Conservation (phyloP, 768 basidiomycete genomes). For the Leccinum boreale region DNA sequence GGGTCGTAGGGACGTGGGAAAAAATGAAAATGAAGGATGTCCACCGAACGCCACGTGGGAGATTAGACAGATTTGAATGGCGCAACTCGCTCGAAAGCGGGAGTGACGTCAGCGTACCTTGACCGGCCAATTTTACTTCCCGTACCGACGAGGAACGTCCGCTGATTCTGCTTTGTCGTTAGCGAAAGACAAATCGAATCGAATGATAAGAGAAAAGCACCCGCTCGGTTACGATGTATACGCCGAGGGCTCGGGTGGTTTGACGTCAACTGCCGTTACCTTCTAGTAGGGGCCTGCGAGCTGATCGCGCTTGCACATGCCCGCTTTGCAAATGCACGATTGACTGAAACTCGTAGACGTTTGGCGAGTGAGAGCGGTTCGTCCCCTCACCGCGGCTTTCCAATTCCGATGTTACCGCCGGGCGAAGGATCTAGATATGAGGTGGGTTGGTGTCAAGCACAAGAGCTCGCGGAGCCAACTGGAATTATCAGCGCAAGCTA, state of each 20-base stretch:
- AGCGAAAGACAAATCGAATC: neutral
- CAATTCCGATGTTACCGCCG: neutral
- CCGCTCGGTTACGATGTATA: neutral
- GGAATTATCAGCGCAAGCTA: neutral
- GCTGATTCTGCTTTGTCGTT: neutral
- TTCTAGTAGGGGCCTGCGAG: neutral
- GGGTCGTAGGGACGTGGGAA: neutral
- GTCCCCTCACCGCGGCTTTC: neutral
- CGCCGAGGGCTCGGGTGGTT: neutral
- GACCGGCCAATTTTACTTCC: neutral
- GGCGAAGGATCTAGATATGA: constrained; percentile 1
- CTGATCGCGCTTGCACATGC: neutral
- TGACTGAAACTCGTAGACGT: neutral
- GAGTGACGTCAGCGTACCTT: neutral
- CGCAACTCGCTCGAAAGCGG: neutral
- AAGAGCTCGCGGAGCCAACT: constrained; percentile 4
- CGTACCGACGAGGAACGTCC: neutral
- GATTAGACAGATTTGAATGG: neutral
- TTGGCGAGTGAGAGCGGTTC: neutral
- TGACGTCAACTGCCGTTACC: neutral
- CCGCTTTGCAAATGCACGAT: neutral
- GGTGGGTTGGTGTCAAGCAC: constrained; percentile 5
- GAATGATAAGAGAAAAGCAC: neutral
- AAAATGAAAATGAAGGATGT: neutral
- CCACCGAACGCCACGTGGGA: neutral